phyloP scores from a whole-genome alignment of 164 flowering plant species.

The Taxillus chinensis region DNA sequence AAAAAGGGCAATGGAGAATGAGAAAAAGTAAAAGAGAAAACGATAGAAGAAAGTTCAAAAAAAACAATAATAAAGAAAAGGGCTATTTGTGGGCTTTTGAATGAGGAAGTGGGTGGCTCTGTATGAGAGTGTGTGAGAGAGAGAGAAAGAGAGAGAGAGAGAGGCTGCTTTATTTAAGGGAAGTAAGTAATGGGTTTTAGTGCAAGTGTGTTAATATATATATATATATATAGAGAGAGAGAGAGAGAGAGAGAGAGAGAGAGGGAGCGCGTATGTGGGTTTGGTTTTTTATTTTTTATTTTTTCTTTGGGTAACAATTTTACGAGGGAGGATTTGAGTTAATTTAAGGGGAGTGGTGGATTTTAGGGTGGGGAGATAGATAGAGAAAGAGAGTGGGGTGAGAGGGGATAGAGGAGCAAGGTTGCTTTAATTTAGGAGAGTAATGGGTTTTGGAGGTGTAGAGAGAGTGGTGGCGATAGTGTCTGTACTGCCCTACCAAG shows the following conservation, averaged over 20 bases:
- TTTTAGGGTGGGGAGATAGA: not conserved
- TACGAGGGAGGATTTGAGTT: no score
- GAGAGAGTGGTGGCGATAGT: no score
- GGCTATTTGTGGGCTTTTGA: slow-evolving; percentile 19
- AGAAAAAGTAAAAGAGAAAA: slow-evolving; percentile 10
- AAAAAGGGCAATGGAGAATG: slow-evolving; percentile 3
- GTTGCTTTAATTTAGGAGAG: no score
- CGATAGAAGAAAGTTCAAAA: slow-evolving; percentile 14
- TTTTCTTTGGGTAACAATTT: no score
- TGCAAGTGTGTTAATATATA: no score
- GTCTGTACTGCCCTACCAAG: no score
- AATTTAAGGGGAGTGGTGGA: no score
- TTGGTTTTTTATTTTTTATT: no score
- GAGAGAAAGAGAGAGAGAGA: slow-evolving; percentile 8
- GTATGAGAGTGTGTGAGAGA: not conserved
- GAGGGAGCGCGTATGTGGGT: not conserved
- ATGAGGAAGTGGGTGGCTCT: slow-evolving; percentile 15
- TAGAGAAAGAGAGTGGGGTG: not conserved
- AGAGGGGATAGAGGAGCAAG: no score
- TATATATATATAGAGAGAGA: no score
- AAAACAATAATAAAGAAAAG: slow-evolving; percentile 15
- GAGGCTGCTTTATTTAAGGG: slow-evolving; percentile 7
- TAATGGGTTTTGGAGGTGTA: no score
- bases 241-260: not conserved
- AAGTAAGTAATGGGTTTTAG: not conserved